Percentiles rank a stretch among this genome's conserved stretches.
These are phyloP conservation scores for Populus alba DNA, from an alignment of 345 rosid genomes.

Conservation along the genomic window DNA sequence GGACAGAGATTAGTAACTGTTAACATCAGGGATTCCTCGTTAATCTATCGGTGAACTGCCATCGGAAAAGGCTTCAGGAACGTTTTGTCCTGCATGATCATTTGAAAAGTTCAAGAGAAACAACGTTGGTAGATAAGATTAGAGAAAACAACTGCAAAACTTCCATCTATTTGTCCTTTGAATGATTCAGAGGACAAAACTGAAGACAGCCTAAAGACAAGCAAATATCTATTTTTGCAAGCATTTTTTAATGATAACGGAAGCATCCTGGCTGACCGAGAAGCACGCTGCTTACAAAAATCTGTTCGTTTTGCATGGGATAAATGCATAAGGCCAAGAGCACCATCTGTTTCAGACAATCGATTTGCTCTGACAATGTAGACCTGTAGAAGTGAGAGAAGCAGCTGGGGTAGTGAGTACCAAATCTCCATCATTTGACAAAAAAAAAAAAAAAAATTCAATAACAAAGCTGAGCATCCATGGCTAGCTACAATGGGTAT, in stretches of 20 bases:
- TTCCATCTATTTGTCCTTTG: neutral
- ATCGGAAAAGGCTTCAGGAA: neutral
- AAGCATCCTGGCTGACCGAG: neutral
- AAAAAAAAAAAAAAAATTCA: neutral
- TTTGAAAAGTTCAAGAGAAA: neutral
- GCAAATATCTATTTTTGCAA: neutral
- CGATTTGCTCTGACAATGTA: conserved; percentile 5
- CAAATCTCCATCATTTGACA: neutral
- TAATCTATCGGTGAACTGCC: neutral
- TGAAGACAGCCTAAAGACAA: neutral
- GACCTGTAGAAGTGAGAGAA: neutral
- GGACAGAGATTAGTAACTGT: neutral
- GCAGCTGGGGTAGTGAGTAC: neutral
- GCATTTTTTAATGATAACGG: neutral
- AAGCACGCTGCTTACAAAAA: neutral
- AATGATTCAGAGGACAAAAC: neutral
- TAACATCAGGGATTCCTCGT: neutral
- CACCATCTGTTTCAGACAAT: conserved; percentile 15
- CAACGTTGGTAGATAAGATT: neutral
- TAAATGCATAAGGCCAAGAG: conserved; percentile 15
- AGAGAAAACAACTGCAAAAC: too few species aligned
- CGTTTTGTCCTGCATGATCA: neutral
- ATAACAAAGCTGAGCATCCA: neutral
- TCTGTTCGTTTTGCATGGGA: neutral
- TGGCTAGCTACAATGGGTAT: too few species aligned